Evolutionary conservation across 202 grass and related monocot species (phyloP), one percentile per base, ranked within the genome.

Genomic region (Carex arenaria): DNA sequence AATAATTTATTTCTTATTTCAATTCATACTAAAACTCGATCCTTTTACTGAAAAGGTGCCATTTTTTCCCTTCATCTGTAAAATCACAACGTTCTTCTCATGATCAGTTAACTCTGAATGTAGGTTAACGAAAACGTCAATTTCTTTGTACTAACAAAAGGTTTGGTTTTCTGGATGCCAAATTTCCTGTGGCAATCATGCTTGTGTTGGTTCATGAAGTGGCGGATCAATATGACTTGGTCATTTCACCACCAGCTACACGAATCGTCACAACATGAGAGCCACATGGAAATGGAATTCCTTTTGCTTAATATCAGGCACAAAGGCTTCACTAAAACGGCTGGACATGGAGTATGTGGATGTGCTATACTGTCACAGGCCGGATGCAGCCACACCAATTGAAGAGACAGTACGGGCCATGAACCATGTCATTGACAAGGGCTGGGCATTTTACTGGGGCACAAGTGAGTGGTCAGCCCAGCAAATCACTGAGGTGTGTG

Each of bases 391-490:
- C 22, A 99, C 96, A 20, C 96, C 96, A 6, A 72, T 99, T 80
- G 96, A 95, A 84, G 96, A 99, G 85, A 99, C 96, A 0, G 96
- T 99, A 1, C 67, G 96, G 57, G 96, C 96, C 51, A 90, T 99
- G 89, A 99, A 95, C 85, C 90, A 90, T 88, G 89, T 95, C 83
- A 99, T 99, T 61, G 96, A 99, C 51, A 89, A 90, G 72, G 96
- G 96, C 0, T 90, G 88, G 92, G 96, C 96, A 0, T 99, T 99
- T 83, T 99, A 99, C 73, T 99, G 96, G 96, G 96, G 96, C 0
- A 99, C 96, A 0, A 88, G 85, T 7, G 96, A 99, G 91, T 99
- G 93, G 96, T 92, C 91, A 40, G 89, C 88, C 17, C 96, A 95
- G 86, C 96, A 99, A 87, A 99, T 99, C 82, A 99, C 96, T 5